Evolutionary conservation across 257 asterid species (phyloP), one percentile per base, ranked within the genome.

Genomic region (Solanum paucissectum): DNA sequence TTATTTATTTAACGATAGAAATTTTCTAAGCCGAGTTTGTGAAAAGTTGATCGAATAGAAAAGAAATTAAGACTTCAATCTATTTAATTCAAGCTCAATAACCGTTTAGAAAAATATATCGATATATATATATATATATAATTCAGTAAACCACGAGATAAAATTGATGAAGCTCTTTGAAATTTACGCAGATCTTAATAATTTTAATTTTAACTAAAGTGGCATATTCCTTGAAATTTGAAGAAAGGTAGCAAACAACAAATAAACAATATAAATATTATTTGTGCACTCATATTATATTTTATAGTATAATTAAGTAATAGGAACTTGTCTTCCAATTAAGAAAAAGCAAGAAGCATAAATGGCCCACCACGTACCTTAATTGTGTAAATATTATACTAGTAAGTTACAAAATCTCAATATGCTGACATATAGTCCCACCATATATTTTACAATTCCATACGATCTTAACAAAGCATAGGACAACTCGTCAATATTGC

Each of bases 391-490:
- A 46, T 68, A 86, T 83, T 79, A 49, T 66, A 16, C 74, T 85
- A 76, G 9, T 77, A 81, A 46, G 6, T 27, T 81, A 46, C 85
- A 46, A 81, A 44, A 49, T 52, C 60, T 74, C 76, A 88, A 88
- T 44, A 89, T 90, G 90, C 89, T 86, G 92, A 77, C 86, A 89
- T 27, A 88, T 20, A 60, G 89, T 49, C 92, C 92, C 94, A 94
- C 93, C 90, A 90, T 69, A 72, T 87, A 89, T 33, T 68, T 69
- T 64, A 40, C 49, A 90, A 87, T 90, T 89, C 90, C 87, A 75
- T 32, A 84, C 37, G 55, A 76, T 37, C 84, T 85, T 64, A 66
- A 69, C 60, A 58, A 83, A 82, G 29, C 58, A 87, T 74, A 84
- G 79, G 81, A 72, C 86, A 14, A 13, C 52, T 83, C 69, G 64